A percentile compares a stretch with the other conserved stretches of the same genome.
Conservation (phyloP, 108 stramenopile genomes). For the Schizochytrium sp. region DNA sequence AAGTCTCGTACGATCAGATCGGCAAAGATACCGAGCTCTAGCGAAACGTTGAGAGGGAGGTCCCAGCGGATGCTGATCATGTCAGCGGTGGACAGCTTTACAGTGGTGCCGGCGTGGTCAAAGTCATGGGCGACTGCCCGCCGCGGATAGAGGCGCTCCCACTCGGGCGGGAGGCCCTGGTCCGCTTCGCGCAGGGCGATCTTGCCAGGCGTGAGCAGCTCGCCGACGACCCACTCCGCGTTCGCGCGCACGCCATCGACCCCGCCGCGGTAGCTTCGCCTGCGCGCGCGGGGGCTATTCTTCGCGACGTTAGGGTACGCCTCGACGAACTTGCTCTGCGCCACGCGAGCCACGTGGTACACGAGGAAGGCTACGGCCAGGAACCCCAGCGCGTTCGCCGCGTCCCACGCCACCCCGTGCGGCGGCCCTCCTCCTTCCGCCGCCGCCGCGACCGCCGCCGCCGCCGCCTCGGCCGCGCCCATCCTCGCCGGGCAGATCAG, state of each 20-base stretch:
- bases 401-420: no score
- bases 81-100: not conserved
- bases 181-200: not conserved
- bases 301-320: not conserved
- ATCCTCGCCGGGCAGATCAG: not conserved
- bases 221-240: not conserved
- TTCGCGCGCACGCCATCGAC: not conserved
- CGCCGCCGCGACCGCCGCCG: no score
- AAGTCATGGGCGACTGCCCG: not conserved
- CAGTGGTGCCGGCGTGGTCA: not conserved
- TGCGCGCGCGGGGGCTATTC: not conserved
- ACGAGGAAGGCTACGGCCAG: not conserved
- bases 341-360: not conserved
- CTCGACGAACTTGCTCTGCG: not conserved
- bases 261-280: not conserved
- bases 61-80: constrained; percentile 17
- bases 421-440: no score
- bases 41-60: not conserved
- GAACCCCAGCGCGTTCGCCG: not conserved
- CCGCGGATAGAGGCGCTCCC: not conserved
- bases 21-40: constrained; percentile 9
- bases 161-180: not conserved
- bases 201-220: not conserved
- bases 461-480: not conserved
- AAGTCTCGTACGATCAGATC: not conserved